Conservation (phyloP, 2,329 filamentous ascomycete genomes). For the Botrytis fragariae region DNA sequence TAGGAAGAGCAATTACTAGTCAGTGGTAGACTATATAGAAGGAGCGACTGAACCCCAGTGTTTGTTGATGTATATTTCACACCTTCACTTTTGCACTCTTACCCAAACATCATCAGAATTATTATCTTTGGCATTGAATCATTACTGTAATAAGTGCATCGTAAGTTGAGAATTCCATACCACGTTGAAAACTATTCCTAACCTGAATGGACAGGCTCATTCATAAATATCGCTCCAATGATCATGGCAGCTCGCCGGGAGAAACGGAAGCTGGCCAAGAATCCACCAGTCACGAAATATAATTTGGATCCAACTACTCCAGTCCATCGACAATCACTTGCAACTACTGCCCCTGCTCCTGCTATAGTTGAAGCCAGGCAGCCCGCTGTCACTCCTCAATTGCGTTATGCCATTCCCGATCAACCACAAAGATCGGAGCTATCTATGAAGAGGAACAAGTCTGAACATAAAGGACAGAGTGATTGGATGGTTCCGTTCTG, state of each 20-base stretch:
- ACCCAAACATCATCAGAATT: slow-evolving; percentile 16
- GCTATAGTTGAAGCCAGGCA: background rate
- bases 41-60: background rate
- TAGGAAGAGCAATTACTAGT: background rate
- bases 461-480: slow-evolving; percentile 13
- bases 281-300: slow-evolving; percentile 5
- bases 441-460: slow-evolving; percentile 11
- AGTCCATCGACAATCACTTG: slow-evolving; percentile 16
- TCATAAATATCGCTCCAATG: background rate
- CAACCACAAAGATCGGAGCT: slow-evolving; percentile 9
- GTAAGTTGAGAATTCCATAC: slow-evolving; percentile 13
- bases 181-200: background rate
- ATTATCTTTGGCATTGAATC: slow-evolving; percentile 23
- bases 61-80: background rate
- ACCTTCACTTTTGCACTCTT: background rate
- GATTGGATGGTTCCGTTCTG: slow-evolving; percentile 43
- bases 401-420: slow-evolving; percentile 10
- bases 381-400: background rate
- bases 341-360: background rate
- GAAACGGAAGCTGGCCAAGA: slow-evolving; percentile 12
- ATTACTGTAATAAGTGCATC: slow-evolving; percentile 24
- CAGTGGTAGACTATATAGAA: slow-evolving; percentile 7
- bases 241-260: background rate
- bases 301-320: slow-evolving; percentile 16
- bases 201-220: slow-evolving; percentile 3